Evolutionary conservation across 2,329 filamentous ascomycete genomes (phyloP), one percentile per base, ranked within the genome.

Genomic region (Ascocoryne sarcoides): DNA sequence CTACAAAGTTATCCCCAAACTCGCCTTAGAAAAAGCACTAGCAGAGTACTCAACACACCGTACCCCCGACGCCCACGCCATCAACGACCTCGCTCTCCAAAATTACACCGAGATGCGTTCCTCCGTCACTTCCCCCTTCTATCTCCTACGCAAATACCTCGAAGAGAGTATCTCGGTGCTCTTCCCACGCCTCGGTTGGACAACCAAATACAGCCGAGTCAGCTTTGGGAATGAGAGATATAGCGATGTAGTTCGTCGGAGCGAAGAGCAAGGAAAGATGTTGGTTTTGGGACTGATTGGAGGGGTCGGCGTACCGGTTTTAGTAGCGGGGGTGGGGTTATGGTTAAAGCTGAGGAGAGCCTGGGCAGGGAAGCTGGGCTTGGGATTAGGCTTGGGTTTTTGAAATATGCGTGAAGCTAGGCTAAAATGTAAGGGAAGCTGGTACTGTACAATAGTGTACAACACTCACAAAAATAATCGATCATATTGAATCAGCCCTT

Each of bases 81-180:
- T 98, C 66, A 95, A 93, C 56, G 85, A 95, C 52, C 75, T 98
- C 3, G 92, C 92, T 0, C 71, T 93, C 21, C 74, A 85, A 34
- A 98, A 98, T 59, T 96, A 95, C 60, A 71, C 82, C 35, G 92
- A 98, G 64, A 98, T 98, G 92, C 78, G 89, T 8, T 75, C 81
- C 0, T 84, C 84, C 3, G 92, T 96, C 7, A 77, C 83, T 29
- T 87, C 80, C 1, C 79, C 76, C 0, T 57, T 82, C 0, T 96
- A 96, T 57, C 74, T 82, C 23, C 60, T 92, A 8, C 77, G 92
- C 41, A 98, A 98, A 63, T 79, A 70, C 49, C 66, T 95, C 10
- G 92, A 98, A 58, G 92, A 98, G 65, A 76, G 73, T 23, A 66
- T 96, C 38, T 85, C 82, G 38, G 73, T 83, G 10, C 80, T 83